Evolutionary conservation across 306 rosid species (phyloP).

Genomic region (Casuarina glauca): DNA sequence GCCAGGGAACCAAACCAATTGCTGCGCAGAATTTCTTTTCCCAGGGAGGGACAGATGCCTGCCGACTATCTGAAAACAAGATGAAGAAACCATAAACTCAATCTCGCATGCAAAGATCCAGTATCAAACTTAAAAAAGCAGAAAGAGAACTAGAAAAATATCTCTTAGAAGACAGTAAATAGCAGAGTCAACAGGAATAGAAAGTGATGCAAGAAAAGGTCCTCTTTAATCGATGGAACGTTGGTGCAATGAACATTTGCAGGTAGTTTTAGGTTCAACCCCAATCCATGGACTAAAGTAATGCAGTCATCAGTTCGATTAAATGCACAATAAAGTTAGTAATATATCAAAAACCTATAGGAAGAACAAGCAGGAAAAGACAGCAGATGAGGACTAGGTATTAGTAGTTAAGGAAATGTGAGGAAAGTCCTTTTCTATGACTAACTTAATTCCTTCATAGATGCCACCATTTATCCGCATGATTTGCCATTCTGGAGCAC

Average conservation of each 20-base stretch:
- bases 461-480: neutral
- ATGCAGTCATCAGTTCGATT: neutral
- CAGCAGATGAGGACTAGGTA: neutral
- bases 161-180: constrained; percentile 9
- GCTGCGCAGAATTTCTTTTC: constrained; percentile 63
- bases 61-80: constrained; percentile 44
- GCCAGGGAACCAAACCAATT: constrained; percentile 72
- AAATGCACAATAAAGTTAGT: neutral
- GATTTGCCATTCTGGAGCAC: neutral
- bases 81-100: constrained; percentile 10
- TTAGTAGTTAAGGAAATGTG: neutral
- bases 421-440: neutral
- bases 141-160: constrained; percentile 8
- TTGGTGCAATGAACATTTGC: neutral
- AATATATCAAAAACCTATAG: neutral
- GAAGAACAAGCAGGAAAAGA: constrained; percentile 5
- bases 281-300: constrained; percentile 6
- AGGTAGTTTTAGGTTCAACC: neutral
- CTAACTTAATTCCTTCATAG: constrained; percentile 1
- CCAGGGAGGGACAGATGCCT: constrained; percentile 61
- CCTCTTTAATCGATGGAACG: neutral
- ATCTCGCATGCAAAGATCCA: constrained; percentile 16
- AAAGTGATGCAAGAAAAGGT: neutral
- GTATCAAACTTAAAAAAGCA: constrained; percentile 21
- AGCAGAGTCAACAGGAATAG: constrained; percentile 14